phyloP scores from a whole-genome alignment of 2,329 filamentous ascomycete genomes.

The Lachnellula arida region DNA sequence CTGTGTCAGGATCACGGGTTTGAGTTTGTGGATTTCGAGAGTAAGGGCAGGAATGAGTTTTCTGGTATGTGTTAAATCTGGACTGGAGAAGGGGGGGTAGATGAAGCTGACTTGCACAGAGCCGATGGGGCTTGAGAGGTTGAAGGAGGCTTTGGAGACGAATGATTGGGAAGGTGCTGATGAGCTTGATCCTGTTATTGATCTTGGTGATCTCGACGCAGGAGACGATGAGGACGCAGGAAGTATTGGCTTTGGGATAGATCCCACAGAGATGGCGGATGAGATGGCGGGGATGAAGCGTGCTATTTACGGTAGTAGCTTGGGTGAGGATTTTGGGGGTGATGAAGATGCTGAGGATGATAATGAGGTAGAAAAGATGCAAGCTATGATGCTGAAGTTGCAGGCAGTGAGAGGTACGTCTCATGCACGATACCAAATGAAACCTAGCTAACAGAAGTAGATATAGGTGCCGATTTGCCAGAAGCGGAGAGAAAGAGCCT shows the following conservation, averaged over 20 bases:
- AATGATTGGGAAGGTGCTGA: constrained; percentile 56
- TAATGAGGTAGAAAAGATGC: constrained; percentile 51
- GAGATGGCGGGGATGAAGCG: constrained; percentile 37
- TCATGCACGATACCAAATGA: neutral
- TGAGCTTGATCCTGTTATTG: constrained; percentile 33
- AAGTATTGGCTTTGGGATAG: constrained; percentile 27
- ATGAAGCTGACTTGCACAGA: constrained; percentile 37
- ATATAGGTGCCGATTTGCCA: constrained; percentile 54
- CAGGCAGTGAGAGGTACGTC: constrained; percentile 46
- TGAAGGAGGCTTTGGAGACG: constrained; percentile 57
- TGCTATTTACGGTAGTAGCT: constrained; percentile 28
- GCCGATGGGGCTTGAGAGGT: constrained; percentile 53
- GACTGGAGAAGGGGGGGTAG: neutral
- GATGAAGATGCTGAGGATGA: constrained; percentile 32
- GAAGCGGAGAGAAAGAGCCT: constrained; percentile 57
- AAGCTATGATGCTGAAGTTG: constrained; percentile 60
- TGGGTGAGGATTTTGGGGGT: constrained; percentile 15
- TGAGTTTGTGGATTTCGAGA: constrained; percentile 57
- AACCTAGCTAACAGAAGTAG: constrained; percentile 33
- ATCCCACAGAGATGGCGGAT: constrained; percentile 33
- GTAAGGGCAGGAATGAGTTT: constrained; percentile 49
- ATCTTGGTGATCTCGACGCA: constrained; percentile 34
- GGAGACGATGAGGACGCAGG: constrained; percentile 25
- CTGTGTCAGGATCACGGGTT: constrained; percentile 51
- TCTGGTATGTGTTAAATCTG: constrained; percentile 42